Percentiles rank a stretch among this genome's conserved stretches.
Conservation (phyloP, 2,329 filamentous ascomycete species). For the Beauveria brongniartii region DNA sequence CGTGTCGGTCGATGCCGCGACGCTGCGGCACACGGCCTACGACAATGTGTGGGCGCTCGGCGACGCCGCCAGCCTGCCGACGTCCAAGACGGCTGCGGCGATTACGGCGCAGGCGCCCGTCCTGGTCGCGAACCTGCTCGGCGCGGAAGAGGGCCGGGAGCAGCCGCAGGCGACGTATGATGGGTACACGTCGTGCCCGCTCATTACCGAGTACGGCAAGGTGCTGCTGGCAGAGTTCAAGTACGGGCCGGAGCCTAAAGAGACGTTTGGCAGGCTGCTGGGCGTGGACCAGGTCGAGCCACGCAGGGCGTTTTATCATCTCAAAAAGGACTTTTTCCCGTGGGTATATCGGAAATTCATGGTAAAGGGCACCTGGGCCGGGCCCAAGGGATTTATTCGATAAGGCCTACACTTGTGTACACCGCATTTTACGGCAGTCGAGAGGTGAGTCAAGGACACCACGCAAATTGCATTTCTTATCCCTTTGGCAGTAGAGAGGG, state of each 20-base stretch:
- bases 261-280: slow-evolving; percentile 46
- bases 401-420: background rate
- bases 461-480: too few relatives aligned
- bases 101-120: slow-evolving; percentile 44
- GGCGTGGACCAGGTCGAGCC: slow-evolving; percentile 51
- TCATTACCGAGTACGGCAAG: slow-evolving; percentile 50
- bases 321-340: slow-evolving; percentile 61
- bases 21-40: slow-evolving; percentile 44
- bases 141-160: slow-evolving; percentile 35
- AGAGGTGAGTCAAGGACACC: too few relatives aligned
- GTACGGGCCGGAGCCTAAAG: slow-evolving; percentile 54
- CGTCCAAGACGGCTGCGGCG: slow-evolving; percentile 47
- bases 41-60: slow-evolving; percentile 51
- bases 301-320: slow-evolving; percentile 48
- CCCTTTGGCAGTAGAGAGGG: too few relatives aligned
- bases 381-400: slow-evolving; percentile 42
- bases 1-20: slow-evolving; percentile 48
- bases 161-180: slow-evolving; percentile 35
- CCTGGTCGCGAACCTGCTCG: slow-evolving; percentile 40
- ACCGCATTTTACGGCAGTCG: too few relatives aligned
- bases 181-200: slow-evolving; percentile 48
- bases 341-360: slow-evolving; percentile 55
- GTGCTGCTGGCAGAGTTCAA: slow-evolving; percentile 58
- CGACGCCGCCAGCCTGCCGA: slow-evolving; percentile 50
- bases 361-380: slow-evolving; percentile 55